A percentile compares a stretch with the other conserved stretches of the same genome.
These are phyloP conservation scores for Inonotus hispidus DNA, from an alignment of 1,284 basidiomycete genomes.

Conservation along the genomic window DNA sequence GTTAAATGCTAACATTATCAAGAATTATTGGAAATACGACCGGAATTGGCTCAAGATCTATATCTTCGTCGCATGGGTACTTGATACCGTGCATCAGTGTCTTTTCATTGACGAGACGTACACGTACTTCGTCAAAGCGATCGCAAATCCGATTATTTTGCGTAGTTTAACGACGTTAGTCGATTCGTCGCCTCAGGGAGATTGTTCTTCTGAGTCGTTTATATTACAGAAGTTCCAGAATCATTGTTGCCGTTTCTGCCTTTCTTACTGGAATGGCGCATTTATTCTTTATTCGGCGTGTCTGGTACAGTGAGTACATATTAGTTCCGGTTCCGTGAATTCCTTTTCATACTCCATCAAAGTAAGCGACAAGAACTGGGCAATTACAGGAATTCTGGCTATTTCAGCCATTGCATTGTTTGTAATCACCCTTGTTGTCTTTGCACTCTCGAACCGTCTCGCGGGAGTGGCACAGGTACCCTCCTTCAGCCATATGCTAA, in stretches of 20 bases:
- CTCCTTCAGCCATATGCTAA: background rate
- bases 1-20: too few relatives aligned
- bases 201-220: background rate
- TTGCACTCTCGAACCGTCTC: background rate
- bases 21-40: background rate
- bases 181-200: too few relatives aligned
- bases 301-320: background rate
- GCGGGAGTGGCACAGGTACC: background rate
- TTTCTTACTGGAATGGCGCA: too few relatives aligned
- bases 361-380: conserved; percentile 2
- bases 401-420: background rate
- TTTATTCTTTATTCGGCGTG: background rate
- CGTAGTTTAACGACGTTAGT: background rate
- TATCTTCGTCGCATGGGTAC: background rate
- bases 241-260: background rate
- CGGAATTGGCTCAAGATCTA: background rate
- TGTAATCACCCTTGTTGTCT: background rate
- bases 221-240: background rate
- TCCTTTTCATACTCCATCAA: background rate
- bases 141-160: background rate
- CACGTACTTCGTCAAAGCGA: background rate
- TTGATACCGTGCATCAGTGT: background rate
- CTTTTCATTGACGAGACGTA: background rate
- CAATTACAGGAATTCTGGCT: background rate
- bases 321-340: background rate